Base-by-base conservation (phyloP, 2,329 filamentous ascomycete species). In the Sarocladiaceae sp. region DNA sequence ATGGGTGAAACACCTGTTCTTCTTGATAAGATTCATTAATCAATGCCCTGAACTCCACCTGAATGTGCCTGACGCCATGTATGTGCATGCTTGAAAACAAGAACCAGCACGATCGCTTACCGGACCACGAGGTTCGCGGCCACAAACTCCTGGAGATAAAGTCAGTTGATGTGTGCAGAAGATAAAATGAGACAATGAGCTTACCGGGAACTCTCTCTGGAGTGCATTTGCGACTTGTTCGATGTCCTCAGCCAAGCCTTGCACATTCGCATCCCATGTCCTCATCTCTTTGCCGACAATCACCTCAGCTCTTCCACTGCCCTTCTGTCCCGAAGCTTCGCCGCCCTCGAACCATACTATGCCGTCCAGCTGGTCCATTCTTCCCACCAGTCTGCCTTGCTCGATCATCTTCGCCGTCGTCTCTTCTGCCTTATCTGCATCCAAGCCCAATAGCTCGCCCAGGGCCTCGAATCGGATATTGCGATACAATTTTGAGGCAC, bases 341-440 rank as follows among this genome's bases (percentile, higher is more conserved):
- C 83, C 83, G 63, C 70, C 76, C 69, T 94, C 89, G 65, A 99
- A 99, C 73, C 85, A 91, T 54, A 99, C 92, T 11, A 92, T 74
- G 13, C 87, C 80, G 53, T 91, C 89, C 53, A 99, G 92, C 74
- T 99, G 94, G 69, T 99, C 93, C 62, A 99, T 97, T 53, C 87
- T 84, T 7, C 93, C 94, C 3, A 87, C 82, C 50, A 99, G 71
- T 28, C 94, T 84, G 10, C 90, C 91, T 69, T 97, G 92, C 74
- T 97, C 92, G 61, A 99, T 90, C 94, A 99, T 99, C 60, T 84
- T 80, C 4, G 93, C 91, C 12, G 93, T 94, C 51, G 94, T 97
- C 54, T 88, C 85, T 74, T 99, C 94, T 3, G 93, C 93, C 66
- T 86, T 87, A 50, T 88, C 88, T 0, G 82, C 83, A 54, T 89